Percentiles rank a stretch among this genome's conserved stretches.
Evolutionary conservation across 495 filamentous ascomycete species (phyloP).

Genomic region (Geoglossum glabrum): DNA sequence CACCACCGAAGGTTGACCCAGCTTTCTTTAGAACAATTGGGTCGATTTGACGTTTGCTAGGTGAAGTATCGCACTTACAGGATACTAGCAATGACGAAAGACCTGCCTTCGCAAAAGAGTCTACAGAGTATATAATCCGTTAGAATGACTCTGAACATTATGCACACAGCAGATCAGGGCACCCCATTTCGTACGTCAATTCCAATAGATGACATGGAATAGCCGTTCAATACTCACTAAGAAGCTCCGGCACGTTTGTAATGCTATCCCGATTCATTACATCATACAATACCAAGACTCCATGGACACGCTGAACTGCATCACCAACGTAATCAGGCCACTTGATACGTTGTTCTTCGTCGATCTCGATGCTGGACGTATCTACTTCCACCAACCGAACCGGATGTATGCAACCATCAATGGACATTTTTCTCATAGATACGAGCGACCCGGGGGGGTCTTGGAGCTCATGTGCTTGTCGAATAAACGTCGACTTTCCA

Average conservation of each 20-base stretch:
- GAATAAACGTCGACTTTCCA: slow-evolving; percentile 82
- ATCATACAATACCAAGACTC: slow-evolving; percentile 70
- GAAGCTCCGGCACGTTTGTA: slow-evolving; percentile 39
- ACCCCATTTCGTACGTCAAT: background rate
- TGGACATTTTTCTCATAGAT: slow-evolving; percentile 46
- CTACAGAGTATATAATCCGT: slow-evolving; percentile 23
- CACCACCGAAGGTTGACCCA: slow-evolving; percentile 31
- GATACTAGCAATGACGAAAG: slow-evolving; percentile 61
- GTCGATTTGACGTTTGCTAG: slow-evolving; percentile 36
- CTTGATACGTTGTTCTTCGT: slow-evolving; percentile 42
- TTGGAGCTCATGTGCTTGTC: slow-evolving; percentile 52
- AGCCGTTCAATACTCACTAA: slow-evolving; percentile 37
- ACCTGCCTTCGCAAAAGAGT: slow-evolving; percentile 41
- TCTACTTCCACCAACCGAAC: slow-evolving; percentile 68
- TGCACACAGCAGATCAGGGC: slow-evolving; percentile 3
- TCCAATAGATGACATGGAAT: background rate
- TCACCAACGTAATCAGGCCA: slow-evolving; percentile 60
- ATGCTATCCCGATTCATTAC: slow-evolving; percentile 56
- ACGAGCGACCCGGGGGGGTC: slow-evolving; percentile 33
- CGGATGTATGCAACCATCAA: slow-evolving; percentile 56
- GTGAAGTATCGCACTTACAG: slow-evolving; percentile 62
- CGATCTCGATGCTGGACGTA: slow-evolving; percentile 44
- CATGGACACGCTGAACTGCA: slow-evolving; percentile 54
- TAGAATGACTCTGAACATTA: background rate
- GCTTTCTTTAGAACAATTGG: slow-evolving; percentile 36